Evolutionary conservation across 75 land plant species (phyloP).

Genomic region (Ceratopteris richardii): DNA sequence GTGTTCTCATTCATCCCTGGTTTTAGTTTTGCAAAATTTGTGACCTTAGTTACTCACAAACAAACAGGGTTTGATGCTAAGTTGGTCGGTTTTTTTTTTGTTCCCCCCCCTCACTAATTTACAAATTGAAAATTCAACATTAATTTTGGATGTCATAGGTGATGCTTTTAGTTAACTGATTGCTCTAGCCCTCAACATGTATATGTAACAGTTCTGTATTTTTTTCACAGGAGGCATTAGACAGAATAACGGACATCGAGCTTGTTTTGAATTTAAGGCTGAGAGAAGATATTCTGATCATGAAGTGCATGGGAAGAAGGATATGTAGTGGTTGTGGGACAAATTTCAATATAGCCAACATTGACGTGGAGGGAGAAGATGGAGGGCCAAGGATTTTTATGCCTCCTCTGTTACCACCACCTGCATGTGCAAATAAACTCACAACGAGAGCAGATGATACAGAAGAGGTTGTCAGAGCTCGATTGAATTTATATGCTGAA

Average conservation of each 20-base stretch:
- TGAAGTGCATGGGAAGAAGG: slow-evolving; percentile 89
- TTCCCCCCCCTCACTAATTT: too few species aligned
- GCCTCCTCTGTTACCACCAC: slow-evolving; percentile 89
- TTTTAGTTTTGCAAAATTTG: too few species aligned
- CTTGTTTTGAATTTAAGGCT: slow-evolving; percentile 85
- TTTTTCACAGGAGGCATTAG: slow-evolving; percentile 91
- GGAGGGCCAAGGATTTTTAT: slow-evolving; percentile 55
- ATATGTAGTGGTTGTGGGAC: slow-evolving; percentile 86
- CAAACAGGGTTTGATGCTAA: too few species aligned
- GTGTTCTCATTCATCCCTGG: too few species aligned
- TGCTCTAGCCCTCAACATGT: too few species aligned
- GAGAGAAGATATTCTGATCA: slow-evolving; percentile 68
- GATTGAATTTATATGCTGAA: slow-evolving; percentile 64
- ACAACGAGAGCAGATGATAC: slow-evolving; percentile 81
- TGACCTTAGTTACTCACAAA: too few species aligned
- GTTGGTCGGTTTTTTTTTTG: too few species aligned
- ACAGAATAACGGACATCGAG: slow-evolving; percentile 68
- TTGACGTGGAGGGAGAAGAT: slow-evolving; percentile 60
- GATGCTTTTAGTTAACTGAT: too few species aligned
- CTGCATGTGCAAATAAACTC: slow-evolving; percentile 62
- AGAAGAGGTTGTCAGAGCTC: slow-evolving; percentile 77
- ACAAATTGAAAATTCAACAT: too few species aligned
- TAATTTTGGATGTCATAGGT: too few species aligned
- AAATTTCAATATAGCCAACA: slow-evolving; percentile 69
- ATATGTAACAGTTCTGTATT: too few species aligned